These are phyloP conservation scores for Vitis riparia DNA, from an alignment of 164 flowering plant species.

Conservation along the genomic window DNA sequence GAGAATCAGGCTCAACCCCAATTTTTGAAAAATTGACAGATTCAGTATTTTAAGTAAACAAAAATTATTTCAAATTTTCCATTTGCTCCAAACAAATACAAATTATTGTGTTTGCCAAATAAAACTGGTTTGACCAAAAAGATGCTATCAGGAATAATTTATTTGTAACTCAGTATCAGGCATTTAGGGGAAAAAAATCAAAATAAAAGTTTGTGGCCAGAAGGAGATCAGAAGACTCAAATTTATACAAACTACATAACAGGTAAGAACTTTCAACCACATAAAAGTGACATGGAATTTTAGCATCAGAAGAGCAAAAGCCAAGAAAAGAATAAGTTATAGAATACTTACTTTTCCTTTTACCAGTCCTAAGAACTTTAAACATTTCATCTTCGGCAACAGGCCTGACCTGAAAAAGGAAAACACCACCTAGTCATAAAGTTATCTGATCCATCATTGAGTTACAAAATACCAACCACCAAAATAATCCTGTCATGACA, in stretches of 20 bases:
- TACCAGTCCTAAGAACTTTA: conserved; percentile 83
- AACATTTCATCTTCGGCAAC: conserved; percentile 99
- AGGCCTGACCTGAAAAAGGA: conserved; percentile 77
- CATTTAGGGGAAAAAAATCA: too few species aligned
- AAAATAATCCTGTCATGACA: background rate
- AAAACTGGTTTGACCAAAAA: too few species aligned
- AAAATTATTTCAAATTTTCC: too few species aligned
- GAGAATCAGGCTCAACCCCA: too few species aligned
- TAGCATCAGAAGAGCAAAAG: background rate
- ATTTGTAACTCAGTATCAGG: too few species aligned
- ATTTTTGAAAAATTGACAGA: too few species aligned
- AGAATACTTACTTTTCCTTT: conserved; percentile 73
- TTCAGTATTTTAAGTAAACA: too few species aligned
- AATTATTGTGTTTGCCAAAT: too few species aligned
- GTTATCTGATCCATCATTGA: background rate
- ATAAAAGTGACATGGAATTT: background rate
- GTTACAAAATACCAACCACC: background rate
- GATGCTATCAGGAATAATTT: too few species aligned
- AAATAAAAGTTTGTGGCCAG: too few species aligned
- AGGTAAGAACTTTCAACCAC: background rate
- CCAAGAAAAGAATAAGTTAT: background rate
- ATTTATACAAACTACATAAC: background rate
- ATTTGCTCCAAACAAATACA: too few species aligned
- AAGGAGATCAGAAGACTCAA: too few species aligned
- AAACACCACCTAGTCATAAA: background rate